Evolutionary conservation across 179 eudicot species (phyloP), one percentile per base, ranked within the genome.

Genomic region (Amaranthus tricolor): DNA sequence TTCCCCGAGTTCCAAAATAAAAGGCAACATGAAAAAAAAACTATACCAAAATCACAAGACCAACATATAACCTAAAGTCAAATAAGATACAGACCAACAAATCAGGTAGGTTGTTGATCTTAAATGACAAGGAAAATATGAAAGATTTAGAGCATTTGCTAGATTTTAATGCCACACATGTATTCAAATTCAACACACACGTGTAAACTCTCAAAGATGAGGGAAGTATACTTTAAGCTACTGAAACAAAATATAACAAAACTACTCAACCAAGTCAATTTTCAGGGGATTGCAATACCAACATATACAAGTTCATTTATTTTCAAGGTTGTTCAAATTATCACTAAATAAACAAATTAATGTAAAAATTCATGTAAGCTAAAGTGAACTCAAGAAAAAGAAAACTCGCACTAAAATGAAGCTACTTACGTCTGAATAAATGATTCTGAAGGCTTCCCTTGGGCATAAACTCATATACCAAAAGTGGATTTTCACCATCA

Each of bases 401-500:
- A 12, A 19, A 13, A 53, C 19, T 52, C 13, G 6, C 72, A 53
- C 59, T 60, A 15, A 11, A 16, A 53, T 44, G 0, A 57, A 81
- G 44, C 17, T 14, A 80, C 91, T 54, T 79, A 93, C 98, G 85
- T 87, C 93, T 85, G 52, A 91, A 93, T 11, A 93, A 78, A 79
- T 93, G 98, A 83, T 93, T 91, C 83, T 93, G 97, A 76, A 93
- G 74, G 84, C 98, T 91, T 80, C 98, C 98, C 74, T 81, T 93
- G 61, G 95, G 89, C 89, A 93, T 78, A 84, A 86, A 87, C 81
- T 91, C 93, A 7, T 91, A 93, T 12, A 93, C 98, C 88, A 93
- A 79, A 52, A 93, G 92, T 70, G 87, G 89, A 73, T 89, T 81
- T 53, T 93, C 93, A 59, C 92, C 91, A 17, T 93, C 97, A 50